Percentiles rank a stretch among this genome's conserved stretches.
These are phyloP conservation scores for Diaporthe humulicola DNA, from an alignment of 2,329 filamentous ascomycete species.

Conservation along the genomic window DNA sequence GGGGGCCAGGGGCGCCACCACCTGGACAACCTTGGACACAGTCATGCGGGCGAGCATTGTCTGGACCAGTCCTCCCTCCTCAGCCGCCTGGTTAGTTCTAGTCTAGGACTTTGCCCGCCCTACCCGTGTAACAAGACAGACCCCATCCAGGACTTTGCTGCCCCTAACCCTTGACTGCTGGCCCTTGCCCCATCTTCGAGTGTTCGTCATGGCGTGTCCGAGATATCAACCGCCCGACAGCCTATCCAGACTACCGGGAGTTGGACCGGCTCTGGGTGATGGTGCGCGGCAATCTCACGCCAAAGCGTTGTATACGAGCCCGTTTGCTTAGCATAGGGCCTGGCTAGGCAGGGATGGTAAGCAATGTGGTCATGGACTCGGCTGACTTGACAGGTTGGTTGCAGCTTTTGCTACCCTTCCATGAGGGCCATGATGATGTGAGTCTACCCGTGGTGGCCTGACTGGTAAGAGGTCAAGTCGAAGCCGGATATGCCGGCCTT, in stretches of 20 bases:
- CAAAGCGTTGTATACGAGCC: background rate
- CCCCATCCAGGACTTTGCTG: constrained; percentile 18
- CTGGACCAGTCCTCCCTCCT: background rate
- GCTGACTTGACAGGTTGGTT: background rate
- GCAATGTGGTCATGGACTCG: background rate
- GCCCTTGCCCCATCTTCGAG: background rate
- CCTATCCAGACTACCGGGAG: constrained; percentile 7
- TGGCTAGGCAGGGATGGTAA: background rate
- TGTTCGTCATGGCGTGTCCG: too few relatives aligned
- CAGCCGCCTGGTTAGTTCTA: background rate
- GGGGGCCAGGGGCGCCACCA: constrained; percentile 12
- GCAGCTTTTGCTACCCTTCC: background rate
- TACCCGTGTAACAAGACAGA: background rate
- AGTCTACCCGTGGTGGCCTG: background rate
- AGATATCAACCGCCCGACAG: background rate
- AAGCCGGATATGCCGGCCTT: constrained; percentile 3
- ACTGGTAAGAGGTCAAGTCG: background rate
- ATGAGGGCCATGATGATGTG: background rate
- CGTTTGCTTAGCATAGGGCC: background rate
- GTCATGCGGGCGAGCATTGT: constrained; percentile 22
- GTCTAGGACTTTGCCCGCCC: constrained; percentile 27
- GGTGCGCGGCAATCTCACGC: background rate
- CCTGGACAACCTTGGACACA: constrained; percentile 18
- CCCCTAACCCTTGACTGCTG: constrained; percentile 1
- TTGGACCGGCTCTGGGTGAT: background rate